Conservation (phyloP, 2,329 filamentous ascomycete genomes). For the Cryoendolithus antarcticus region DNA sequence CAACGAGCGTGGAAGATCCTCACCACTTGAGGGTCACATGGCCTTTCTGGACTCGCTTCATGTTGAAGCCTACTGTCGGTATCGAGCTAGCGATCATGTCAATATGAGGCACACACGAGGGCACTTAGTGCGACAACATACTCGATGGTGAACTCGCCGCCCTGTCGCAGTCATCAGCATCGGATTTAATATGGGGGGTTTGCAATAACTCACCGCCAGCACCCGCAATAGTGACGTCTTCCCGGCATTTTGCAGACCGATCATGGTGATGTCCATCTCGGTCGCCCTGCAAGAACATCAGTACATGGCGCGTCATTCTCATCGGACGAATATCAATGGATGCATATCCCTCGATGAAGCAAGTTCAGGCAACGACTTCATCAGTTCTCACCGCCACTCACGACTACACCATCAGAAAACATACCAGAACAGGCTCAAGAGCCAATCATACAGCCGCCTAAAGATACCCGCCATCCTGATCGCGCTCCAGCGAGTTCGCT, state of each 20-base stretch:
- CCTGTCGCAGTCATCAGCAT: constrained; percentile 39
- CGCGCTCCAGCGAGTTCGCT: no score
- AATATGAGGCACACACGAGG: constrained; percentile 10
- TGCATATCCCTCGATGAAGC: no score
- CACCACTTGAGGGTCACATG: constrained; percentile 96
- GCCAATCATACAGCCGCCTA: constrained; percentile 93
- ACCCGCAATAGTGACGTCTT: constrained; percentile 93
- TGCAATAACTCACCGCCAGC: constrained; percentile 43
- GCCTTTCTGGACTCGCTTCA: constrained; percentile 94
- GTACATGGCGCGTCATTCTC: neutral
- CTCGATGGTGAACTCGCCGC: constrained; percentile 97
- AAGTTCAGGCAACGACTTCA: no score
- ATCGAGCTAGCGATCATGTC: constrained; percentile 61
- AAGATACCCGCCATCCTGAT: constrained; percentile 74
- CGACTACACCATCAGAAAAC: constrained; percentile 18
- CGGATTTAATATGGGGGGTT: no score
- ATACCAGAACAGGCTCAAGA: constrained; percentile 94
- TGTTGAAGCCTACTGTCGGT: constrained; percentile 98
- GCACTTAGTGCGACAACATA: constrained; percentile 41
- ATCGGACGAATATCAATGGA: neutral
- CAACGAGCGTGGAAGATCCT: constrained; percentile 14
- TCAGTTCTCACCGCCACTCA: no score
- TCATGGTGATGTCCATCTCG: constrained; percentile 99
- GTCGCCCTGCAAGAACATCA: constrained; percentile 56
- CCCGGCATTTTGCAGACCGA: constrained; percentile 93